These are phyloP conservation scores for Aristolochia fimbriata DNA, from an alignment of 164 flowering plant genomes.

Conservation along the genomic window DNA sequence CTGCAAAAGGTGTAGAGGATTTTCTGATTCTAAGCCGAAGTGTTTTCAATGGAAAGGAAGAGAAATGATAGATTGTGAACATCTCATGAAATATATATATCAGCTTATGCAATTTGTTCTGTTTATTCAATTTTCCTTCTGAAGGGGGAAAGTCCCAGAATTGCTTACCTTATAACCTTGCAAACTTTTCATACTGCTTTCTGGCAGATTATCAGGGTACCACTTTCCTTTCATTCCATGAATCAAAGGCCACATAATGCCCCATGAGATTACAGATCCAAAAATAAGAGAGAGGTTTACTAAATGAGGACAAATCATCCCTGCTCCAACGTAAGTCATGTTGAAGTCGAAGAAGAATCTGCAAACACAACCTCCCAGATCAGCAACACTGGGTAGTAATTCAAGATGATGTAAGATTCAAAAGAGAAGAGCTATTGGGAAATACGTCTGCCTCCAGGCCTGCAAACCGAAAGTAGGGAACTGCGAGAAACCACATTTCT, in stretches of 20 bases:
- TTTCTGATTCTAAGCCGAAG: background rate
- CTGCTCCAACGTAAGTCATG: conserved; percentile 79
- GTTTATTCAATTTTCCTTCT: background rate
- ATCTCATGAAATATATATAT: background rate
- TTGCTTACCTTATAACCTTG: conserved; percentile 75
- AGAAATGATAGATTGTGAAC: background rate
- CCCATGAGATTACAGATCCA: conserved; percentile 90
- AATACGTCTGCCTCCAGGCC: conserved; percentile 14
- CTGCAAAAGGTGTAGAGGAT: background rate
- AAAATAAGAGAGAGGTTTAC: conserved; percentile 79
- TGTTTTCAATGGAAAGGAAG: background rate
- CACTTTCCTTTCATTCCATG: conserved; percentile 57
- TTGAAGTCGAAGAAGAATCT: conserved; percentile 85
- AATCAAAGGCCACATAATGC: conserved; percentile 91
- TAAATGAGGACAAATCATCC: conserved; percentile 86
- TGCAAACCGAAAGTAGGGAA: conserved; percentile 15
- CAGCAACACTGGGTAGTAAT: too few relatives aligned
- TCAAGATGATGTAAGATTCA: too few relatives aligned
- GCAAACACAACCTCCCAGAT: conserved; percentile 16
- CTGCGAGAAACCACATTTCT: conserved; percentile 14
- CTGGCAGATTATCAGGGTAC: conserved; percentile 43
- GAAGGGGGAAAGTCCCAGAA: background rate
- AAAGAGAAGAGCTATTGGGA: too few relatives aligned
- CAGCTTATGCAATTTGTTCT: background rate
- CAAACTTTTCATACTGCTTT: conserved; percentile 82